Base-by-base conservation (phyloP, 495 filamentous ascomycete genomes). In the Paragyromitra xinjiangensis region DNA sequence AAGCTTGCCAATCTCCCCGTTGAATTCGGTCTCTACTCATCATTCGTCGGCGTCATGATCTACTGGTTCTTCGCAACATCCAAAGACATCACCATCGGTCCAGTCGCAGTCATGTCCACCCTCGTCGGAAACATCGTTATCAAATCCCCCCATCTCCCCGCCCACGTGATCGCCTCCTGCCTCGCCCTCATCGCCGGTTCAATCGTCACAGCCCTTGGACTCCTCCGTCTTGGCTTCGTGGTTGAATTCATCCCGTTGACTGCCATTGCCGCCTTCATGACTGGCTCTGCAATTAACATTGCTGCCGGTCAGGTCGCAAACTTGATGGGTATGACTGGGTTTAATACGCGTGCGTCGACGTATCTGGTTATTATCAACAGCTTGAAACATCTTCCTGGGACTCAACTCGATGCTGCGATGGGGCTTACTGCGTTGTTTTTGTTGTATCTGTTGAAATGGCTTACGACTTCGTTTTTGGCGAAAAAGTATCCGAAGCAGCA, bases 31-130 rank as follows among this genome's bases (percentile, higher is more conserved):
- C 86, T 99, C 0, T 99, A 99, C 83, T 95, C 95, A 0, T 98
- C 95, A 0, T 99, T 99, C 81, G 97, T 98, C 91, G 95, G 95
- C 34, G 95, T 98, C 3, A 82, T 98, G 73, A 83, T 97, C 62
- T 99, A 99, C 79, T 98, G 95, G 95, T 96, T 98, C 83, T 98
- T 99, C 80, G 95, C 95, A 1, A 99, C 95, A 1, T 98, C 96
- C 0, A 99, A 99, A 82, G 95, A 99, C 84, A 98, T 99, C 82
- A 98, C 95, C 7, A 98, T 99, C 65, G 95, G 95, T n/a, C 96
- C 95, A 53, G 95, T 99, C 58, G 95, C 95, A 63, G 95, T 99
- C 69, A 90, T 98, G 88, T 98, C 95, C 0, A 96, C 93, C 11
- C 83, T 99, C 51, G 91, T 91, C 6, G 95, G 95, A 56, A 90